Evolutionary conservation across 2,329 filamentous ascomycete genomes (phyloP), one percentile per base, ranked within the genome.

Genomic region (Magnaporthiopsis incrustans): DNA sequence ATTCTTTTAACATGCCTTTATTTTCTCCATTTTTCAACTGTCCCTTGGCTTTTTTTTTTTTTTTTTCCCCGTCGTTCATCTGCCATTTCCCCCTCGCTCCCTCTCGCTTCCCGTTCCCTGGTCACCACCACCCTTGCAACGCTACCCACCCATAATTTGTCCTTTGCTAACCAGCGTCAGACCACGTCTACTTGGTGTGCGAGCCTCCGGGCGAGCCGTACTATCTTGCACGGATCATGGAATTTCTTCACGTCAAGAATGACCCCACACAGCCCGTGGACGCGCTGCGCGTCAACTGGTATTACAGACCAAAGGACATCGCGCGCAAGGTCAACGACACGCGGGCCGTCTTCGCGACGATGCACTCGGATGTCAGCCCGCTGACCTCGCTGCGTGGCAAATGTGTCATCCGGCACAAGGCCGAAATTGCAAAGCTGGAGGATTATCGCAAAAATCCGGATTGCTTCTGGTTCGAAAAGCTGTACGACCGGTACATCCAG

Each of bases 171-270:
- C 44, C 8, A 53, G 44, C 18, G 44, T 53, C 75, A 87, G 84
- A 86, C 77, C 83, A 98, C 79, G 91, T 97, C 69, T 99, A 98
- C 81, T 86, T 98, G 67, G 90, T 99, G 68, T 98, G 93, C 78
- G 95, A 99, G 77, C 95, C 95, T 62, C 95, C 95, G 22, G 95
- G 95, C 63, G 95, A 99, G 78, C 95, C 95, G 64, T 99, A 99
- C 79, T 99, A 99, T 76, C 81, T 99, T 68, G 95, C 91, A 68
- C 91, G 95, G 70, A 95, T 99, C 75, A 99, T 99, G 95, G 94
- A 99, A 76, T 98, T 98, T 74, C 81, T 97, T 70, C 92, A 96
- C 72, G 79, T 83, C 72, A 87, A 93, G 71, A 92, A 94, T 72
- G 85, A 93, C 74, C 78, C 81, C 50, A 82, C 81, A 64, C 85